Base-by-base conservation (phyloP, 1,284 basidiomycete species). In the Sporisorium exsertum region DNA sequence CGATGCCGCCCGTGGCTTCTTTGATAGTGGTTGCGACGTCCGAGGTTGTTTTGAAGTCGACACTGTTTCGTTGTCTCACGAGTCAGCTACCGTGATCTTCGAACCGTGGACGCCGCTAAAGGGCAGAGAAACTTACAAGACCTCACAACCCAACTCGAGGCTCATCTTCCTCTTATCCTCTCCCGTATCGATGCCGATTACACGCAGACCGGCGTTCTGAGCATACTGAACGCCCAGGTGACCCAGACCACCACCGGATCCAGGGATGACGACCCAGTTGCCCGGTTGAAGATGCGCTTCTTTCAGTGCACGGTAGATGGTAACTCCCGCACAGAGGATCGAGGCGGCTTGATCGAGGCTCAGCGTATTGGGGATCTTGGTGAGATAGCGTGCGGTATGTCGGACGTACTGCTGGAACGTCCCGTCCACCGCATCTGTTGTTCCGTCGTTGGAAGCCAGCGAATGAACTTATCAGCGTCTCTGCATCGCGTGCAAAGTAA, bases 301-400 rank as follows among this genome's bases (percentile, higher is more conserved):
- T 85, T 93, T 94, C 81, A 95, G 87, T 0, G 93, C 94, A 75
- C 92, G 92, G 86, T 94, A 94, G 66, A 92, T 91, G 2, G 93
- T 93, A n/a, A 93, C 86, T 59, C 92, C 92, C 89, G 76, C 29
- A 49, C 93, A 95, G 26, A 94, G 90, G 69, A 95, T 90, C 15
- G 93, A 92, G 6, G 93, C 92, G n/a, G 93, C 93, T 20, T 89
- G 90, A 15, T 89, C 88, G 72, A 91, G 90, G 61, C 88, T 87
- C 52, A 94, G 81, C 5, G 82, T 24, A n/a, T 78, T 64, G 9
- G 80, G 80, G 40, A 81, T 78, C 52, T 70, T 74, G 8, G 93
- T 93, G 53, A 95, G 91, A 77, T 90, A 89, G 66, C 89, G 87
- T 40, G 91, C 89, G 80, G 87, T 92, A 13, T 91, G 90, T 16